Conservation (phyloP, 768 basidiomycete species). For the Leccinum variicolor region DNA sequence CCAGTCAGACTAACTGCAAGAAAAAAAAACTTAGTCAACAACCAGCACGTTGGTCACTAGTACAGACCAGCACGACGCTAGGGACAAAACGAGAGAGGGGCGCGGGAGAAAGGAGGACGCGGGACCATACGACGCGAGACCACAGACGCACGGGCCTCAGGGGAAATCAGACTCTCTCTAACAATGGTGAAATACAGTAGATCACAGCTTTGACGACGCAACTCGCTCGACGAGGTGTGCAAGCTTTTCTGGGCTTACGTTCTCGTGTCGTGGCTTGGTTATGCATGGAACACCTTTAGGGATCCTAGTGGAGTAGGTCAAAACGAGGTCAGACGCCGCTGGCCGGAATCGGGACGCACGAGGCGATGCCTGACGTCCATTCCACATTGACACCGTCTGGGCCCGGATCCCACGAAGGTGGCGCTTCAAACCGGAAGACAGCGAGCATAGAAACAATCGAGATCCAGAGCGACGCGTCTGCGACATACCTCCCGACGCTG, state of each 20-base stretch:
- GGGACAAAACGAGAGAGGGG: no score
- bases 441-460: conserved; percentile 21
- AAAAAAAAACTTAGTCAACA: no score
- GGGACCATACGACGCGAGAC: no score
- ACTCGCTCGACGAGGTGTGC: conserved; percentile 5
- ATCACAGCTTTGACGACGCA: background rate
- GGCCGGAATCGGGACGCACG: conserved; percentile 13
- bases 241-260: conserved; percentile 8
- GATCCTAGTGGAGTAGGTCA: conserved; percentile 2
- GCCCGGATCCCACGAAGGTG: conserved; percentile 13
- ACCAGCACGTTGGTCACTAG: no score
- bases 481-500: conserved; percentile 44
- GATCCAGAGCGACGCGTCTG: conserved; percentile 35
- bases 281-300: conserved; percentile 12
- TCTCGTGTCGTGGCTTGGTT: conserved; percentile 7
- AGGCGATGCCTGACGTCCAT: conserved; percentile 17
- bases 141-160: no score
- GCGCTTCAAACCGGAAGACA: conserved; percentile 13
- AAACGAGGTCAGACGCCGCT: background rate
- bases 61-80: no score
- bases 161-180: no score
- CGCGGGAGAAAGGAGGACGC: no score
- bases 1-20: no score
- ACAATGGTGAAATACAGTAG: background rate
- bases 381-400: conserved; percentile 18